A percentile compares a stretch with the other conserved stretches of the same genome.
These are phyloP conservation scores for Hypoxylon perforatum DNA, from an alignment of 495 filamentous ascomycete species.

Conservation along the genomic window DNA sequence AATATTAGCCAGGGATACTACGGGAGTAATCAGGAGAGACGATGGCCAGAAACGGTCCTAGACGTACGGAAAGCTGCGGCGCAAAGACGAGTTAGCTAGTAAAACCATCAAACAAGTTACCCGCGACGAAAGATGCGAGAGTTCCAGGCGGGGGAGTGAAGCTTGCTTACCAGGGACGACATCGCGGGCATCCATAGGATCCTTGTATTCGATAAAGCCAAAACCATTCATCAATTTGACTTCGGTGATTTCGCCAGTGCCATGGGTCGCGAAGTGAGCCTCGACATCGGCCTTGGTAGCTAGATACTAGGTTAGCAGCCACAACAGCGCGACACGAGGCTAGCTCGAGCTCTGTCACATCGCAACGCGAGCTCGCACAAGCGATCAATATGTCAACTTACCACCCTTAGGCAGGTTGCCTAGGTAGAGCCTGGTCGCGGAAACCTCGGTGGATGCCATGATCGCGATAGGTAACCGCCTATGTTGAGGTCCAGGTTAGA, in stretches of 20 bases:
- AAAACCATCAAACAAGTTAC: constrained; percentile 7
- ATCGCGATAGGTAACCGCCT: constrained; percentile 29
- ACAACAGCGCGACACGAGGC: constrained; percentile 34
- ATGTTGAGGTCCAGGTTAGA: constrained; percentile 18
- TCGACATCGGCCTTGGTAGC: constrained; percentile 97
- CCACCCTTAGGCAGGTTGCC: constrained; percentile 97
- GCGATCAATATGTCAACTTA: constrained; percentile 66
- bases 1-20: constrained; percentile 55
- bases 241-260: constrained; percentile 95
- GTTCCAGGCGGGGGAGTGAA: constrained; percentile 5
- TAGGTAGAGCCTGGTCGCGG: constrained; percentile 92
- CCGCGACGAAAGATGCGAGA: constrained; percentile 16
- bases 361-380: constrained; percentile 39
- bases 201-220: constrained; percentile 99
- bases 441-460: constrained; percentile 77
- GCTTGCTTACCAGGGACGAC: constrained; percentile 87
- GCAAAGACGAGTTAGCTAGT: constrained; percentile 47
- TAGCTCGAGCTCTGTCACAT: constrained; percentile 21
- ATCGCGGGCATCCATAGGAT: constrained; percentile 95
- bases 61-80: constrained; percentile 67
- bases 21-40: constrained; percentile 39
- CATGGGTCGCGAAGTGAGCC: constrained; percentile 93
- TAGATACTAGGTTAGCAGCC: constrained; percentile 55
- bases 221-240: constrained; percentile 99
- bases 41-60: constrained; percentile 45